Evolutionary conservation across 139 green algal species (phyloP), one percentile per base, ranked within the genome.

Genomic region (Coelastrella sp.): DNA sequence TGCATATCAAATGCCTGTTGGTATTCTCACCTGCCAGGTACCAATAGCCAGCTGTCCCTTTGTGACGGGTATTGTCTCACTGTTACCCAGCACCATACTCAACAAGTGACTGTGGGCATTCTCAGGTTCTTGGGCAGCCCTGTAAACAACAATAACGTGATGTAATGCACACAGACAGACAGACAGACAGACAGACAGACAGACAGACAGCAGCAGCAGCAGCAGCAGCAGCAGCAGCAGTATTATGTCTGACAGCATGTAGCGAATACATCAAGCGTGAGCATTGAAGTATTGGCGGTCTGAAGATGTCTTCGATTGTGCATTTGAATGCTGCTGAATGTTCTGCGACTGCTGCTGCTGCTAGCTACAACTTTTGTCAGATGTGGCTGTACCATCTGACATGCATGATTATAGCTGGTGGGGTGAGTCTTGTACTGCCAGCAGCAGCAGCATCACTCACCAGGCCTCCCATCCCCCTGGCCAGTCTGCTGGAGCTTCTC

Each of bases 51-150:
- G 90, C 89, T 93, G 88, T 32, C 92, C 92, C 63, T 62, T 30
- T 6, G 30, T 76, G n/a, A 96, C 83, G 5, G 93, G 91, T 4
- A 96, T 50, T 2, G 88, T 90, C 74, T 90, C 87, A 8, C 69
- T 92, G 81, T 95, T 93, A 13, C 93, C 93, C 1, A 96, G 85
- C 66, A 95, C 51, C 89, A 95, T 94, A 67, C 72, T 86, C 60
- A 95, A 87, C 62, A 97, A 87, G 85, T 97, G 94, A 34, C 77
- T 91, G 92, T 97, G 93, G 2, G 93, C 93, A 43, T 97, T 97
- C 51, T 87, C 69, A 1, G 94, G 94, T 87, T 97, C 94, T 84
- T 96, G 89, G 23, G 82, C 87, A 35, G 87, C 81, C 89, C 53
- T 82, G 75, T 21, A 67, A 8, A 35, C 35, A 71, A 30, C n/a